Evolutionary conservation across 495 filamentous ascomycete genomes (phyloP).

Genomic region (Aspergillus sclerotiicarbonarius): DNA sequence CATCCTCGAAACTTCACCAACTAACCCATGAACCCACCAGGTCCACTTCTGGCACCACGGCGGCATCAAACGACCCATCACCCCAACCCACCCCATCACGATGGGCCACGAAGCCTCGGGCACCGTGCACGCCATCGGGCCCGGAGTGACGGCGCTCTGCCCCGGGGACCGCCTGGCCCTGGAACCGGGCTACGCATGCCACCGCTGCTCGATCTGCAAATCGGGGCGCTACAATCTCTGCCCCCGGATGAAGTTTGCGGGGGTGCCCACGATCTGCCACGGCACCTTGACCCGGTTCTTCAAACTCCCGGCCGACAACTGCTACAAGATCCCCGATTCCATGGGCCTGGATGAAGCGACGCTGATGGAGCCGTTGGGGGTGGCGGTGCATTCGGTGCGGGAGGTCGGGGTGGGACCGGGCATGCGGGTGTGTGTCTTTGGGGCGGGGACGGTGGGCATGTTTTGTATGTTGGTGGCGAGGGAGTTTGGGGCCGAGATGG

Average conservation of each 20-base stretch:
- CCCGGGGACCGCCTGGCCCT: constrained; percentile 71
- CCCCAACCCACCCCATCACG: constrained; percentile 45
- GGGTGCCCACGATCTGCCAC: constrained; percentile 68
- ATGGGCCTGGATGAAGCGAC: constrained; percentile 80
- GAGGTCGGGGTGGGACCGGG: constrained; percentile 68
- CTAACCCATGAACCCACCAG: constrained; percentile 6
- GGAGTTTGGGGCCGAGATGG: constrained; percentile 69
- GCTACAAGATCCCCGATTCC: constrained; percentile 69
- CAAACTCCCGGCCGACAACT: constrained; percentile 72
- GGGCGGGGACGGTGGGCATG: constrained; percentile 80
- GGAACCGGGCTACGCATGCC: constrained; percentile 76
- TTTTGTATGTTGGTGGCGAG: constrained; percentile 74
- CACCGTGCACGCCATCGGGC: constrained; percentile 55
- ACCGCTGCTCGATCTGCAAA: constrained; percentile 64
- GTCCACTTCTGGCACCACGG: constrained; percentile 53
- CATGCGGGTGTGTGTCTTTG: constrained; percentile 74
- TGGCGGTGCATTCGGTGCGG: constrained; percentile 76
- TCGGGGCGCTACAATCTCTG: constrained; percentile 76
- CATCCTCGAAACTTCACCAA: neutral
- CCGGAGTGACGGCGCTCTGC: constrained; percentile 48
- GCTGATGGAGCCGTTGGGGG: constrained; percentile 77
- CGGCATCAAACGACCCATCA: constrained; percentile 35
- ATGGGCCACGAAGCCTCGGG: constrained; percentile 70
- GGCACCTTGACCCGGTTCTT: constrained; percentile 81
- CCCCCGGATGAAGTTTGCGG: constrained; percentile 71